A percentile compares a stretch with the other conserved stretches of the same genome.
These are phyloP conservation scores for Aspergillus brasiliensis DNA, from an alignment of 2,329 filamentous ascomycete genomes.

Conservation along the genomic window DNA sequence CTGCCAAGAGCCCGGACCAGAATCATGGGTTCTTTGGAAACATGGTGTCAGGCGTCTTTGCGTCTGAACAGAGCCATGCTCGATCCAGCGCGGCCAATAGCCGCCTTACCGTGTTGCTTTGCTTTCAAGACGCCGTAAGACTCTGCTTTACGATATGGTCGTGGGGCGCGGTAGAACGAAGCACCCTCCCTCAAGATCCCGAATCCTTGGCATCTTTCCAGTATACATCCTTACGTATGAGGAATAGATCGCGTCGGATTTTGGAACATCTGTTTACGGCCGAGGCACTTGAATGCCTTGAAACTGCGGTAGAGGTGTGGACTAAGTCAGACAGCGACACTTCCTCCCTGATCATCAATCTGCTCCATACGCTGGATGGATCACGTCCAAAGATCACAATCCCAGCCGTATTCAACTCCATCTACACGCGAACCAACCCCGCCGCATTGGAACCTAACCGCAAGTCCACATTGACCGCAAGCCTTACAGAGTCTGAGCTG, in stretches of 20 bases:
- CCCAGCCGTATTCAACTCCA: slow-evolving; percentile 90
- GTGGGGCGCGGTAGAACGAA: slow-evolving; percentile 68
- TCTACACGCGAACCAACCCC: slow-evolving; percentile 92
- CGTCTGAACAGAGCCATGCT: slow-evolving; percentile 73
- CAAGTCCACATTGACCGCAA: slow-evolving; percentile 85
- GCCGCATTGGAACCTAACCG: slow-evolving; percentile 73
- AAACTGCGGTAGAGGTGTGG: slow-evolving; percentile 89
- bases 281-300: slow-evolving; percentile 88
- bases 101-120: slow-evolving; percentile 87
- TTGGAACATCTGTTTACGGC: slow-evolving; percentile 91
- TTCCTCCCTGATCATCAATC: slow-evolving; percentile 71
- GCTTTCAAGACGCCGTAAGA: slow-evolving; percentile 91
- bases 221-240: slow-evolving; percentile 87
- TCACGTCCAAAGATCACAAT: slow-evolving; percentile 89
- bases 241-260: slow-evolving; percentile 82
- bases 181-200: slow-evolving; percentile 57
- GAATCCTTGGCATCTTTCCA: slow-evolving; percentile 78
- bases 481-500: slow-evolving; percentile 78
- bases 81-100: slow-evolving; percentile 89
- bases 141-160: slow-evolving; percentile 95
- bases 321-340: slow-evolving; percentile 56
- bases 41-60: slow-evolving; percentile 89
- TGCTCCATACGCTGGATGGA: slow-evolving; percentile 88
- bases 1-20: slow-evolving; percentile 77
- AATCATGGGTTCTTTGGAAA: slow-evolving; percentile 88